phyloP scores from a whole-genome alignment of 2,329 filamentous ascomycete genomes.

The Fonsecaea multimorphosa region DNA sequence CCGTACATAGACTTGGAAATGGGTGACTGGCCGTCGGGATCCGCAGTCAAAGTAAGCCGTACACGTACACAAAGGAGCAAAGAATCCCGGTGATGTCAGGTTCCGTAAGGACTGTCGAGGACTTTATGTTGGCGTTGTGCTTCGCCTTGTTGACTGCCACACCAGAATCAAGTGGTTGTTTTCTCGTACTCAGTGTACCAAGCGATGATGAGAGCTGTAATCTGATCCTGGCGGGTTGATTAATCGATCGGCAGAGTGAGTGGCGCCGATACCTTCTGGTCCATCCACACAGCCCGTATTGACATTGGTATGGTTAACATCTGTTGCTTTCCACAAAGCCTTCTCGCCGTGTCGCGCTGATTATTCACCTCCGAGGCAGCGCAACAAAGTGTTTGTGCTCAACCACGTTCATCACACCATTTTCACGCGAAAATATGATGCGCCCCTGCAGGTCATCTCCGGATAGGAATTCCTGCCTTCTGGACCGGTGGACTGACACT shows the following conservation, averaged over 20 bases:
- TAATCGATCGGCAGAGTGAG: background rate
- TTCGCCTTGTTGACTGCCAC: background rate
- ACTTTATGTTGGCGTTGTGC: background rate
- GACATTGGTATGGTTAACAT: background rate
- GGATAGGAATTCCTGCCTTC: slow-evolving; percentile 67
- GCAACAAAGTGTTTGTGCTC: background rate
- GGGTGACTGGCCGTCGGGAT: background rate
- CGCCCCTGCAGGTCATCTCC: slow-evolving; percentile 54
- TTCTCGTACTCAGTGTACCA: background rate
- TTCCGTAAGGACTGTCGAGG: slow-evolving; percentile 1
- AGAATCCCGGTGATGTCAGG: background rate
- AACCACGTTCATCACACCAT: background rate
- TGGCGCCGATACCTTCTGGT: background rate
- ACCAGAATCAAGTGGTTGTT: background rate
- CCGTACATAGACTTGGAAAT: background rate
- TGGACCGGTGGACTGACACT: slow-evolving; percentile 53
- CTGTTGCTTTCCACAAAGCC: background rate
- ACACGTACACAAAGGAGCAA: background rate
- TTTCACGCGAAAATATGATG: background rate
- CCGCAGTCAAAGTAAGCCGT: background rate
- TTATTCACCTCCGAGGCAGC: background rate
- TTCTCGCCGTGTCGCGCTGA: background rate
- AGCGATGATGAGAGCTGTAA: background rate
- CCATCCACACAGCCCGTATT: slow-evolving; percentile 8
- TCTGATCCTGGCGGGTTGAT: background rate